These are phyloP conservation scores for Perkinsus olseni DNA, from an alignment of 169 alveolate species.

Conservation along the genomic window DNA sequence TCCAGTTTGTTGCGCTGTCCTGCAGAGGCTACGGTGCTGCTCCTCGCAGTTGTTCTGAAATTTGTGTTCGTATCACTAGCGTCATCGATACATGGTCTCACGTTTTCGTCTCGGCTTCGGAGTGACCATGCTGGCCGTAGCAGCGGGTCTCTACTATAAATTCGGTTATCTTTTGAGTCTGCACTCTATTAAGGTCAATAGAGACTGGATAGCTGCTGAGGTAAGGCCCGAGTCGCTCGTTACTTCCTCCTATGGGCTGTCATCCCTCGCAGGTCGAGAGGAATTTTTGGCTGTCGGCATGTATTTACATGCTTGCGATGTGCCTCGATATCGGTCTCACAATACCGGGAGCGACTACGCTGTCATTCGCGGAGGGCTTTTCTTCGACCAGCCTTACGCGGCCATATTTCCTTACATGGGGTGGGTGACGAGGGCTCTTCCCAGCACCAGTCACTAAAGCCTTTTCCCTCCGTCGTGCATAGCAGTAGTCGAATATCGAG, in stretches of 20 bases:
- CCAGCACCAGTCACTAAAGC: not conserved
- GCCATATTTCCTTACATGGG: slow-evolving; percentile 1
- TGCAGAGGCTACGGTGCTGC: not conserved
- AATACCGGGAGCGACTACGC: slow-evolving; percentile 7
- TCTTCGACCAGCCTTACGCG: slow-evolving; percentile 16
- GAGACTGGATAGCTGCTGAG: not conserved
- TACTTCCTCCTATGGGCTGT: not conserved
- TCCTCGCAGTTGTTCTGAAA: not conserved
- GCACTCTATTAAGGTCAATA: not conserved
- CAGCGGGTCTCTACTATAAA: not conserved
- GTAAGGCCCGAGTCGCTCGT: not conserved
- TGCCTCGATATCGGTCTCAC: not conserved
- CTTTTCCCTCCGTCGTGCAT: not conserved
- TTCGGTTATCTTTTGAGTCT: not conserved
- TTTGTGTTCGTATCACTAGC: not conserved
- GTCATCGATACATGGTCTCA: not conserved
- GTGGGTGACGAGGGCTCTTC: not conserved
- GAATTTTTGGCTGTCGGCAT: not conserved
- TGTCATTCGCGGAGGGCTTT: slow-evolving; percentile 5
- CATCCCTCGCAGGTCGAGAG: not conserved
- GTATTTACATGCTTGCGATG: not conserved
- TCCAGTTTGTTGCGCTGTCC: not conserved
- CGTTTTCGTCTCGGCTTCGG: not conserved
- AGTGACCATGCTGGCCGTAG: not conserved
- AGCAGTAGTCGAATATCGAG: too few relatives aligned